These are phyloP conservation scores for Takashimella koratensis DNA, from an alignment of 1,284 basidiomycete species.

Conservation along the genomic window DNA sequence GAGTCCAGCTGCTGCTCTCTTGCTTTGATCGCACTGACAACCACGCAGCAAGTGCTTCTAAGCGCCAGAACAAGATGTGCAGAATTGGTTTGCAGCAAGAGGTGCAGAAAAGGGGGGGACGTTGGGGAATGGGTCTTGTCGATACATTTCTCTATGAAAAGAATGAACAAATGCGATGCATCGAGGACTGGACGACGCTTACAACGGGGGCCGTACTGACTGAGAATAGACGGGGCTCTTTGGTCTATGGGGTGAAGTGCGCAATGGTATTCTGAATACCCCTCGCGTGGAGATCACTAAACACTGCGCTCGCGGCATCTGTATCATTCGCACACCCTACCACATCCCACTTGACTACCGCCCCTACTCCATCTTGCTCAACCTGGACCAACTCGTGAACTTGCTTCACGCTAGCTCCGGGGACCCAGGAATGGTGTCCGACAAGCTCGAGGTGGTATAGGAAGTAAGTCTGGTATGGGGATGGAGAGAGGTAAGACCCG, in stretches of 20 bases:
- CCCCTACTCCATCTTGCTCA: no score
- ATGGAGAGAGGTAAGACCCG: no score
- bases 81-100: not conserved
- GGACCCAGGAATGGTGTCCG: no score
- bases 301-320: not conserved
- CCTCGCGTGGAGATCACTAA: not conserved
- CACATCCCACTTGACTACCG: no score
- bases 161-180: not conserved
- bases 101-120: not conserved
- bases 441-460: no score
- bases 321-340: not conserved
- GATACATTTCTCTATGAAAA: not conserved
- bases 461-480: no score
- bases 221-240: no score
- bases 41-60: slow-evolving; percentile 46
- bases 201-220: no score
- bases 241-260: no score
- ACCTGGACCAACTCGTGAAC: no score
- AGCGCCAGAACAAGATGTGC: slow-evolving; percentile 5
- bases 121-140: not conserved
- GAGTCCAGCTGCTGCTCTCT: not conserved
- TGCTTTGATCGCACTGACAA: not conserved
- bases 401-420: no score
- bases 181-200: not conserved
- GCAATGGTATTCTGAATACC: not conserved